Evolutionary conservation across 2,329 filamentous ascomycete genomes (phyloP), one percentile per base, ranked within the genome.

Genomic region (Colletotrichum tamarilloi): DNA sequence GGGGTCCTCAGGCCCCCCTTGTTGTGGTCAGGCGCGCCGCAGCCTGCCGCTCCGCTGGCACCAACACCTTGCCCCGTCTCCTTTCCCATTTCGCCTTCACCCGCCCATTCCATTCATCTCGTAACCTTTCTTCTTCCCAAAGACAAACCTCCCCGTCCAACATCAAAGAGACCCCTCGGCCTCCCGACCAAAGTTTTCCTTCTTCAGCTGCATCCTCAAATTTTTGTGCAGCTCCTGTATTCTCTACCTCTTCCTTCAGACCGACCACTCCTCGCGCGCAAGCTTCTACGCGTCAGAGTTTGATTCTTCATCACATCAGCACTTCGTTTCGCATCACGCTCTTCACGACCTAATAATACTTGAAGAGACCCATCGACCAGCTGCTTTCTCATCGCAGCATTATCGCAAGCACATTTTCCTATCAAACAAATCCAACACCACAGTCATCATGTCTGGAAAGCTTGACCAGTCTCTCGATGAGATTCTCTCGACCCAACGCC

Each of bases 381-480:
- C 59, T 73, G 73, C 52, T 49, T 56, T 7, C 35, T 55, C 16
- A 46, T 53, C 49, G 60, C 73, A 73, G 70, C 65, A 22, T 42
- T 6, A 35, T n/a, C 16, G 24, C 14, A 19, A 38, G 11, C 30
- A 52, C 59, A 35, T 42, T 6, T 38, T 26, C 6, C 26, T 28
- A 60, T 8, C 32, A 38, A 46, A 14, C 52, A 60, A 19, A 52
- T 55, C 52, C 6, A 66, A 35, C 19, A 55, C 16, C 52, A 59
- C 73, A 76, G 75, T 80, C 84, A 93, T 79, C 78, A 97, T 98
- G 95, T 94, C 95, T 88, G 93, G 91, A 87, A 98, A 98, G 88
- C 93, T 99, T 82, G 95, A 98, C 85, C 93, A 97, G 88, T 95
- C 95, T 87, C 94, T 99, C 78, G 97, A 98, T 84, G 95, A 98